Evolutionary conservation across 2,329 filamentous ascomycete species (phyloP).

Genomic region (Aureobasidium namibiae): DNA sequence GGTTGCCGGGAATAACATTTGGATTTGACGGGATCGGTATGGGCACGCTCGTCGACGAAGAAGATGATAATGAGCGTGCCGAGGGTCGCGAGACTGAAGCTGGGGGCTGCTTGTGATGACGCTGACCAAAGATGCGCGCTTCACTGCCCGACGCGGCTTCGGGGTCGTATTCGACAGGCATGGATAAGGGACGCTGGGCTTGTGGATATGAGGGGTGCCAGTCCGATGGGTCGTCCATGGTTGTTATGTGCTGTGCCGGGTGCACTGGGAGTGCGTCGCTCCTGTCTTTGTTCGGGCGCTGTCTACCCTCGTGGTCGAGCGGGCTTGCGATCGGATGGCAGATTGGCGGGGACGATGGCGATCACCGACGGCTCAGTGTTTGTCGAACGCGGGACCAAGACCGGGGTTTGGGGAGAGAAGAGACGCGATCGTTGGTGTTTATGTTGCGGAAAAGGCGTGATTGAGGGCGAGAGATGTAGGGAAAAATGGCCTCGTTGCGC

Average conservation of each 20-base stretch:
- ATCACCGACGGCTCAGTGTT: neutral
- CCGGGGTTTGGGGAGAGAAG: neutral
- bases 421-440: neutral
- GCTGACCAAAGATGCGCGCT: constrained; percentile 6
- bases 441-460: neutral
- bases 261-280: neutral
- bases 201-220: constrained; percentile 15
- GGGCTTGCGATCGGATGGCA: neutral
- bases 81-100: constrained; percentile 5
- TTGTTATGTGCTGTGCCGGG: neutral
- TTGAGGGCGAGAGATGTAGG: neutral
- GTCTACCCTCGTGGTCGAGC: constrained; percentile 5
- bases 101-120: constrained; percentile 6
- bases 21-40: constrained; percentile 32
- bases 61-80: constrained; percentile 13
- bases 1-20: constrained; percentile 48
- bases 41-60: constrained; percentile 34
- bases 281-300: neutral
- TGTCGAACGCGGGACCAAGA: neutral
- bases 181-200: constrained; percentile 14
- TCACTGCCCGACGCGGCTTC: constrained; percentile 2
- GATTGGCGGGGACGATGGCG: neutral
- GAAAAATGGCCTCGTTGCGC: constrained; percentile 5
- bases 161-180: constrained; percentile 15
- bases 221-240: constrained; percentile 15